Conservation (phyloP, 352 stramenopile genomes). For the Peronospora destructor region DNA sequence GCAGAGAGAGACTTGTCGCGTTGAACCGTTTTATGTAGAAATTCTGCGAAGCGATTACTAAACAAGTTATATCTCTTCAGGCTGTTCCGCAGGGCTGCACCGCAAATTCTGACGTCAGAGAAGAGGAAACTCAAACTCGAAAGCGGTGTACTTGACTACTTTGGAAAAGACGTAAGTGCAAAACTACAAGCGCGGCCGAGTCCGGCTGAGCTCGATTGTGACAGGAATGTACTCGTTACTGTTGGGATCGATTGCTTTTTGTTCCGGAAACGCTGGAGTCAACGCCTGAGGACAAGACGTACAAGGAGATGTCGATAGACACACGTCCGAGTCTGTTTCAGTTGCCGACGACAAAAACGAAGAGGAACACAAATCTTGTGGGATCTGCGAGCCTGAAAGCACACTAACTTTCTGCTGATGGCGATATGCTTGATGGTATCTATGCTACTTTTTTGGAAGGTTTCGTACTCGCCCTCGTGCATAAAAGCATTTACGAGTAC, state of each 20-base stretch:
- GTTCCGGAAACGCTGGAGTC: slow-evolving; percentile 81
- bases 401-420: slow-evolving; percentile 78
- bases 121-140: too few species aligned
- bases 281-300: slow-evolving; percentile 70
- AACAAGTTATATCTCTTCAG: background rate
- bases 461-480: slow-evolving; percentile 90
- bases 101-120: too few species aligned
- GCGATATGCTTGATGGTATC: slow-evolving; percentile 77
- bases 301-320: slow-evolving; percentile 50
- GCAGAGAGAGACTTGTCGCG: background rate
- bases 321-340: slow-evolving; percentile 39
- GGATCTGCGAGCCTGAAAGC: slow-evolving; percentile 85
- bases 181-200: slow-evolving; percentile 82
- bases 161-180: slow-evolving; percentile 68
- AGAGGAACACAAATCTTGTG: slow-evolving; percentile 73
- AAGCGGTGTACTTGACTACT: slow-evolving; percentile 65
- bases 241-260: slow-evolving; percentile 57
- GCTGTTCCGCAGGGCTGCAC: background rate
- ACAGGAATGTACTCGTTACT: slow-evolving; percentile 80
- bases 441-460: slow-evolving; percentile 88
- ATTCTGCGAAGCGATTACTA: background rate
- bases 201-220: slow-evolving; percentile 77
- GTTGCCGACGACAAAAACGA: slow-evolving; percentile 44
- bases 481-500: too few species aligned
- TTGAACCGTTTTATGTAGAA: background rate